These are phyloP conservation scores for Sporothrix phasma DNA, from an alignment of 2,329 filamentous ascomycete genomes.

Conservation along the genomic window DNA sequence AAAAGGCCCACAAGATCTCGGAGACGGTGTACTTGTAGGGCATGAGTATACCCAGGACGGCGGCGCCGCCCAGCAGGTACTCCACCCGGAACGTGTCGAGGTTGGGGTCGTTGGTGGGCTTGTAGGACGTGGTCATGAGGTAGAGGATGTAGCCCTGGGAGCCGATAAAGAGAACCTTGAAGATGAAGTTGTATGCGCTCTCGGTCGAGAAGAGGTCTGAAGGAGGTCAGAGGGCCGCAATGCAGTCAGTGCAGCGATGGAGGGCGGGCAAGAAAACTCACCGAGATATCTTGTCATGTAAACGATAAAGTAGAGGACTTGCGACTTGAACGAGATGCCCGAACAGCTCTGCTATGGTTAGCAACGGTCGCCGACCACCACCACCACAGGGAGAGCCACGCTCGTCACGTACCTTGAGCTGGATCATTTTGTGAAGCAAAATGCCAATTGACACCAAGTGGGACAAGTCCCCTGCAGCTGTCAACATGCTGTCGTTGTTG, in stretches of 20 bases:
- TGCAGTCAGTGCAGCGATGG: no score
- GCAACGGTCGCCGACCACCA: no score
- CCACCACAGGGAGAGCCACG: no score
- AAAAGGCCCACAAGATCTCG: constrained; percentile 95
- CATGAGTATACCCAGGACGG: constrained; percentile 68
- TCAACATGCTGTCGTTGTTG: no score
- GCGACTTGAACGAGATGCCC: constrained; percentile 97
- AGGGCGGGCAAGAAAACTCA: constrained; percentile 27
- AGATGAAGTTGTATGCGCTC: constrained; percentile 83
- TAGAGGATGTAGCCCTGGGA: constrained; percentile 92
- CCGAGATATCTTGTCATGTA: constrained; percentile 89
- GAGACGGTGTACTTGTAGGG: constrained; percentile 73
- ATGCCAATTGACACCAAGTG: constrained; percentile 92
- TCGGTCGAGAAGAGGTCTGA: constrained; percentile 76
- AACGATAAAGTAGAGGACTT: constrained; percentile 87
- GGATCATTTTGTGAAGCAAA: constrained; percentile 91
- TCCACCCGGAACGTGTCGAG: constrained; percentile 96
- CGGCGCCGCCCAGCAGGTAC: constrained; percentile 77
- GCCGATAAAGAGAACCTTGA: constrained; percentile 91
- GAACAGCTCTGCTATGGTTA: constrained; percentile 65
- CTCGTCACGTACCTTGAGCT: constrained; percentile 64
- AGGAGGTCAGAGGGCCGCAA: no score
- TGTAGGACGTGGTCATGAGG: constrained; percentile 95
- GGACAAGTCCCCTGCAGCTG: constrained; percentile 73
- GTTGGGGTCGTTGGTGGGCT: constrained; percentile 93